Conservation (phyloP, 768 basidiomycete genomes). For the Kondoa malvinella region DNA sequence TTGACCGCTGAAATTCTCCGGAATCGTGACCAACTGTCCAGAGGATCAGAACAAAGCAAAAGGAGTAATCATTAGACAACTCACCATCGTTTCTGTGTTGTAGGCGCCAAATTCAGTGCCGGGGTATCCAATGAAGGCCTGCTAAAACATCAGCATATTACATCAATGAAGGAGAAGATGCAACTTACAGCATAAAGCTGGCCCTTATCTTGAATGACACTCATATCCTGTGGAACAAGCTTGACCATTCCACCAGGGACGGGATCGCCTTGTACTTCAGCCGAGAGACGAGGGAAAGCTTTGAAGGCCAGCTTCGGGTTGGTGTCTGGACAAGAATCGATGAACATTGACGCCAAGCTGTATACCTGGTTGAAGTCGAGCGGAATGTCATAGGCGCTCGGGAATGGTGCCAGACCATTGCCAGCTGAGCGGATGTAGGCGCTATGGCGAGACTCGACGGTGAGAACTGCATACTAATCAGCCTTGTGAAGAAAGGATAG, state of each 20-base stretch:
- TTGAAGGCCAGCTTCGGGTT: constrained; percentile 43
- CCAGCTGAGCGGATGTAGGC: constrained; percentile 45
- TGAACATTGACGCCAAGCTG: constrained; percentile 36
- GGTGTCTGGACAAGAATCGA: constrained; percentile 40
- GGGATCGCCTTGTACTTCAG: neutral
- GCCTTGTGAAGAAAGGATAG: constrained; percentile 33
- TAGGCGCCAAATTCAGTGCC: too few species aligned
- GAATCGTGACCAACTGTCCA: neutral
- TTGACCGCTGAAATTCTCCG: constrained; percentile 19
- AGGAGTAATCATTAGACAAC: too few species aligned
- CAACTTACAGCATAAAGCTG: neutral
- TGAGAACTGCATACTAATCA: constrained; percentile 43
- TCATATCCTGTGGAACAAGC: neutral
- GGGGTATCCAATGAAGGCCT: too few species aligned
- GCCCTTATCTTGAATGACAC: neutral
- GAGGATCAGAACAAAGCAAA: too few species aligned
- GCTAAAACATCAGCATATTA: too few species aligned
- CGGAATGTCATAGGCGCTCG: constrained; percentile 43
- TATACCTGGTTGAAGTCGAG: constrained; percentile 34
- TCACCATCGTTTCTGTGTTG: too few species aligned
- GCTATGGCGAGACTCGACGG: constrained; percentile 50
- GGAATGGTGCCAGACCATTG: constrained; percentile 42
- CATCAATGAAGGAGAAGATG: too few species aligned
- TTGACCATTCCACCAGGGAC: neutral
- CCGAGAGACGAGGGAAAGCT: constrained; percentile 41